phyloP scores from a whole-genome alignment of 169 alveolate species.

The Plasmodium fragile region DNA sequence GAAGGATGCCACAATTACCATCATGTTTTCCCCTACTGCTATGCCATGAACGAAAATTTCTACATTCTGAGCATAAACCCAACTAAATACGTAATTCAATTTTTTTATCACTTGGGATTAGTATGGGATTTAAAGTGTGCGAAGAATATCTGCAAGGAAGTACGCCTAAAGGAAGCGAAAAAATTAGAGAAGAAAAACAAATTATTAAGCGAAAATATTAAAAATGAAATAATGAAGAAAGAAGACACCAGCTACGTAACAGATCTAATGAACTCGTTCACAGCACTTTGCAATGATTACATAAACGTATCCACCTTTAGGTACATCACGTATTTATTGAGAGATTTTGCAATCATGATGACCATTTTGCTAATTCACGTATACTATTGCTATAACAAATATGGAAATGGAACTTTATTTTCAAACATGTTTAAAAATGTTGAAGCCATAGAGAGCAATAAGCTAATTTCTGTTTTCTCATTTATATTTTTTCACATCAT shows the following conservation, averaged over 20 bases:
- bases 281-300: slow-evolving; percentile 62
- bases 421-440: slow-evolving; percentile 46
- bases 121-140: slow-evolving; percentile 77
- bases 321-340: slow-evolving; percentile 49
- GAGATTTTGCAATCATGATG: slow-evolving; percentile 62
- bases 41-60: slow-evolving; percentile 87
- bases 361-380: slow-evolving; percentile 51
- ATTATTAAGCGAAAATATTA: slow-evolving; percentile 69
- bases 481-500: slow-evolving; percentile 59
- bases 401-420: slow-evolving; percentile 71
- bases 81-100: slow-evolving; percentile 53
- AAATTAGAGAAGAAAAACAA: slow-evolving; percentile 68
- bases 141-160: slow-evolving; percentile 69
- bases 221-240: slow-evolving; percentile 73
- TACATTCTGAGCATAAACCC: slow-evolving; percentile 72
- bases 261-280: slow-evolving; percentile 65
- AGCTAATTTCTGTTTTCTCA: neutral
- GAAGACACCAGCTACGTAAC: slow-evolving; percentile 70
- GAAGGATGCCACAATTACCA: slow-evolving; percentile 93
- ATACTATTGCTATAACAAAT: slow-evolving; percentile 69
- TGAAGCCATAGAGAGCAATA: slow-evolving; percentile 1
- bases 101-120: slow-evolving; percentile 68
- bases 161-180: slow-evolving; percentile 53
- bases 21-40: slow-evolving; percentile 89
- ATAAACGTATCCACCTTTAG: slow-evolving; percentile 58